phyloP scores from a whole-genome alignment of 2,329 filamentous ascomycete genomes.

The Pezicula radicicola region DNA sequence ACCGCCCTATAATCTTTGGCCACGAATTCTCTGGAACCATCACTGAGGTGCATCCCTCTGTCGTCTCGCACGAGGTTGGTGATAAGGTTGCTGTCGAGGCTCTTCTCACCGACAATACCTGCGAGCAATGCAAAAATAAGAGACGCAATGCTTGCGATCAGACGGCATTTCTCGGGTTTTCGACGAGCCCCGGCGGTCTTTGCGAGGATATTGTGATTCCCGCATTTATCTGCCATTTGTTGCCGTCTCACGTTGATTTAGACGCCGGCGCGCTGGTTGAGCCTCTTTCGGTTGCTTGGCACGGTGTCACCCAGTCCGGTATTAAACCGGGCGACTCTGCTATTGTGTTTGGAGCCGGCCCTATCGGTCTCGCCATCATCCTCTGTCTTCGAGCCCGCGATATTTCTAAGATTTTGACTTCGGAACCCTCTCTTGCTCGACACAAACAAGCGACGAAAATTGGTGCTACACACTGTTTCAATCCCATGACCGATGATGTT shows the following conservation, averaged over 20 bases:
- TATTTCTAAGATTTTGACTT: slow-evolving; percentile 48
- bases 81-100: slow-evolving; percentile 47
- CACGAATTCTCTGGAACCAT: slow-evolving; percentile 83
- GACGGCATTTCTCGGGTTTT: slow-evolving; percentile 18
- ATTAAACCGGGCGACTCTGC: slow-evolving; percentile 43
- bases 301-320: slow-evolving; percentile 47
- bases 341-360: slow-evolving; percentile 49
- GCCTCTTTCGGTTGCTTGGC: slow-evolving; percentile 52
- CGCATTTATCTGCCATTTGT: slow-evolving; percentile 37
- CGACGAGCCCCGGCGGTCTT: slow-evolving; percentile 36
- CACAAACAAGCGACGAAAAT: slow-evolving; percentile 47
- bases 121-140: slow-evolving; percentile 40
- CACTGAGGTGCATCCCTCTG: slow-evolving; percentile 58
- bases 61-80: slow-evolving; percentile 43
- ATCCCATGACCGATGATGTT: no score
- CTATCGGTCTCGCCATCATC: slow-evolving; percentile 49
- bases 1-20: slow-evolving; percentile 60
- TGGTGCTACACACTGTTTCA: slow-evolving; percentile 48
- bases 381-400: slow-evolving; percentile 40
- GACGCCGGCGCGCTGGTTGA: slow-evolving; percentile 52
- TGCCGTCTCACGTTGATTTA: slow-evolving; percentile 48
- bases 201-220: slow-evolving; percentile 49
- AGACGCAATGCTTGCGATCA: slow-evolving; percentile 26
- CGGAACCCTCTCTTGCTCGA: slow-evolving; percentile 44
- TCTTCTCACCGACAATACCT: slow-evolving; percentile 47